Conservation (phyloP, 768 basidiomycete species). For the Boletus coccyginus region DNA sequence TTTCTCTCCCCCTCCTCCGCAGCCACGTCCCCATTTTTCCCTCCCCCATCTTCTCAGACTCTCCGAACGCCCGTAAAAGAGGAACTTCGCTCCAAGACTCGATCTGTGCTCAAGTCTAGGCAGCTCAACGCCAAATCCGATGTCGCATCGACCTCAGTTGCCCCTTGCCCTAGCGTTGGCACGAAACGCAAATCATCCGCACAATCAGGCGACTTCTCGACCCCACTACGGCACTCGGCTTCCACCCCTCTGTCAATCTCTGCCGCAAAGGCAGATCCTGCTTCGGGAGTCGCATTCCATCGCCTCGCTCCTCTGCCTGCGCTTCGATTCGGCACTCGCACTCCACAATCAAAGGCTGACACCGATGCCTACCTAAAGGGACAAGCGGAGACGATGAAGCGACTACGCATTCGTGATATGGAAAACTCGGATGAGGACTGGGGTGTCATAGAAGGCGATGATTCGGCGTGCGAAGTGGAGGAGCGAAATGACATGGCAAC, state of each 20-base stretch:
- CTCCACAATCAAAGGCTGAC: constrained; percentile 36
- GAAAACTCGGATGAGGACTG: constrained; percentile 46
- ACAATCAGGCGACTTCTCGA: constrained; percentile 47
- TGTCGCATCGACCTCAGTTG: constrained; percentile 4
- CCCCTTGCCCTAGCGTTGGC: constrained; percentile 42
- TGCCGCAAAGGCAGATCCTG: constrained; percentile 30
- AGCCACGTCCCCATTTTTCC: constrained; percentile 40
- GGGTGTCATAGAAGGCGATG: constrained; percentile 40
- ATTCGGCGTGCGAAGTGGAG: constrained; percentile 52
- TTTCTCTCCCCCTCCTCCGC: constrained; percentile 51
- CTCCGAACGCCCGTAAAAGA: constrained; percentile 64
- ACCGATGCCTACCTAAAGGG: constrained; percentile 39
- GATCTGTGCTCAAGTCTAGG: constrained; percentile 39
- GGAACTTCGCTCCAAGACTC: constrained; percentile 37
- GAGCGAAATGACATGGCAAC: constrained; percentile 34
- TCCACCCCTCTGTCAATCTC: constrained; percentile 40
- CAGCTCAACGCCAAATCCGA: constrained; percentile 26
- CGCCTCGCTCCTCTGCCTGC: constrained; percentile 34
- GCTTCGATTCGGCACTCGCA: constrained; percentile 28
- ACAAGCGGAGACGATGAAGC: constrained; percentile 65
- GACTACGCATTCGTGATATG: constrained; percentile 57
- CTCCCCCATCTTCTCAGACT: constrained; percentile 45
- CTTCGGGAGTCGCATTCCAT: constrained; percentile 35
- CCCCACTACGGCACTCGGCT: constrained; percentile 51
- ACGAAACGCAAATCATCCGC: constrained; percentile 63